Conservation (phyloP, 805 yeast genomes). For the Myxozyma sirexii region DNA sequence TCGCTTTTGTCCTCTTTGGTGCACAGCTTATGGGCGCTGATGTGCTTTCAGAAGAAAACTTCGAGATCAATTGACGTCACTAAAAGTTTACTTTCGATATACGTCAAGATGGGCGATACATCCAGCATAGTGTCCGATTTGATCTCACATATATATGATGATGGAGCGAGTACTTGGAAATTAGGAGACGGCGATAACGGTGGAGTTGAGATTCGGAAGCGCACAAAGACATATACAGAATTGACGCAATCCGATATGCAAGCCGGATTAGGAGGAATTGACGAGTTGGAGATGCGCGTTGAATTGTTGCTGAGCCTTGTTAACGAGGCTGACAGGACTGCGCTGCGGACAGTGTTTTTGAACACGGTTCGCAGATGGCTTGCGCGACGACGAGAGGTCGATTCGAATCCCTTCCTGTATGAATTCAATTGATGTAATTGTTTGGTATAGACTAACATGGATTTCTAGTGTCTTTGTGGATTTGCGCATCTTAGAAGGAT, state of each 20-base stretch:
- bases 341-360: slow-evolving; percentile 51
- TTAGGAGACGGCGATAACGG: slow-evolving; percentile 38
- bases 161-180: slow-evolving; percentile 40
- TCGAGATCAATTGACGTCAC: slow-evolving; percentile 25
- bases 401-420: slow-evolving; percentile 30
- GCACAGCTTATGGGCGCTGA: slow-evolving; percentile 25
- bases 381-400: slow-evolving; percentile 20
- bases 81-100: slow-evolving; percentile 21
- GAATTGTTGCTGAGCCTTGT: slow-evolving; percentile 41
- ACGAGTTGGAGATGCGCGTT: slow-evolving; percentile 19
- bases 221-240: slow-evolving; percentile 11
- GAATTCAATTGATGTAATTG: not conserved
- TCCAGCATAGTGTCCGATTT: slow-evolving; percentile 43
- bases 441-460: not conserved
- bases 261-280: slow-evolving; percentile 19
- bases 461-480: slow-evolving; percentile 56
- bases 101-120: slow-evolving; percentile 30
- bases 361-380: slow-evolving; percentile 65
- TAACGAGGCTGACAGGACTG: slow-evolving; percentile 46
- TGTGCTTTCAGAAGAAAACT: slow-evolving; percentile 20
- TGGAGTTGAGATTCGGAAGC: slow-evolving; percentile 37
- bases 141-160: slow-evolving; percentile 43
- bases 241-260: not conserved
- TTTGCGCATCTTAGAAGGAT: slow-evolving; percentile 63
- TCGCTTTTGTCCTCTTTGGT: slow-evolving; percentile 11